Evolutionary conservation across 2,329 filamentous ascomycete genomes (phyloP).

Genomic region (Purpureocillium lavendulum): DNA sequence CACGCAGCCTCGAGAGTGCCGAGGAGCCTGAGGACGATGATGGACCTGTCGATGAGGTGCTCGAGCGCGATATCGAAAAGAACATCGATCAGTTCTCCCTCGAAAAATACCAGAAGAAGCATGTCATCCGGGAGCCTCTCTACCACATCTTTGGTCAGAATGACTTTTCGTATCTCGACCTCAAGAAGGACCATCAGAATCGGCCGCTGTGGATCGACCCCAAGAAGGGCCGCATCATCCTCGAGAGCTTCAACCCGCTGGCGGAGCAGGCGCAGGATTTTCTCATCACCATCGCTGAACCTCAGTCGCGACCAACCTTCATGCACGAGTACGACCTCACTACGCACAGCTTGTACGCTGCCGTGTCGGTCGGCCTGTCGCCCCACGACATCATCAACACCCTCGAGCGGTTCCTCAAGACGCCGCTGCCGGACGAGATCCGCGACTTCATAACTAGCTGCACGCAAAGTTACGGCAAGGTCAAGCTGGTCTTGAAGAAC

Average conservation of each 20-base stretch:
- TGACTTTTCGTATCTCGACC: conserved; percentile 73
- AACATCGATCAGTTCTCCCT: conserved; percentile 53
- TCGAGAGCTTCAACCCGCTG: conserved; percentile 88
- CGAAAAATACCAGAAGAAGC: conserved; percentile 39
- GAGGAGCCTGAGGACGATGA: conserved; percentile 43
- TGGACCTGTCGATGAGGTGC: conserved; percentile 39
- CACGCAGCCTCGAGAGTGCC: conserved; percentile 47
- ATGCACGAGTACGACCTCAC: conserved; percentile 93
- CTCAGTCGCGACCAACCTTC: conserved; percentile 78
- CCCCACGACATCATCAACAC: conserved; percentile 85
- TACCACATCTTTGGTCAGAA: conserved; percentile 37
- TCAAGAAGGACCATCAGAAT: conserved; percentile 85
- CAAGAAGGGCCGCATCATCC: conserved; percentile 73
- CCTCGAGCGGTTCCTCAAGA: conserved; percentile 83
- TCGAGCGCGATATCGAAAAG: conserved; percentile 46
- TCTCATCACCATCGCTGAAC: conserved; percentile 91
- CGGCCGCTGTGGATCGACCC: conserved; percentile 93
- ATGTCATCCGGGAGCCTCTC: conserved; percentile 33
- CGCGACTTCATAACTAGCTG: conserved; percentile 69
- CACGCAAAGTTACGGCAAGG: conserved; percentile 88
- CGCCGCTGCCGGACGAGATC: conserved; percentile 72
- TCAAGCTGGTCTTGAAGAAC: conserved; percentile 89
- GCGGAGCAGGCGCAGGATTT: conserved; percentile 88
- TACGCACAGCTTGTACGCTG: conserved; percentile 87
- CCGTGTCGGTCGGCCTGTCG: conserved; percentile 86